Evolutionary conservation across 2,329 filamentous ascomycete genomes (phyloP), one percentile per base, ranked within the genome.

Genomic region (Colletotrichum acutatum): DNA sequence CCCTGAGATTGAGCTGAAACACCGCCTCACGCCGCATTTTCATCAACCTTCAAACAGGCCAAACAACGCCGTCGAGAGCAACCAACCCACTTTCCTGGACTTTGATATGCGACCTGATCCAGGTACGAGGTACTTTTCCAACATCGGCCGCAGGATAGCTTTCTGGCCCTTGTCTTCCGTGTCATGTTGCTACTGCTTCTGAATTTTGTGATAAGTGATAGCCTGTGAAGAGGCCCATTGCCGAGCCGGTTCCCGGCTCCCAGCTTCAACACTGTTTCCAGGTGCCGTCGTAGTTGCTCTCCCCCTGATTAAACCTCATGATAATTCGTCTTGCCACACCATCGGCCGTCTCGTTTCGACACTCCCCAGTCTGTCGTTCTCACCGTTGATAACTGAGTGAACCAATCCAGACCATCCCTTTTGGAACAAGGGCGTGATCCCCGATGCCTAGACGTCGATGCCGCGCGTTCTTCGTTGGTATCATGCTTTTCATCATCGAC

Each of bases 1-100:
- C 24, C 52, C 62, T 65, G 62, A 65, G 32, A 19, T 65, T 7
- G 71, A 76, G 76, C 76, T 84, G 83, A 84, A 84, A 84, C 83
- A 77, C 74, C 77, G 76, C 76, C 77, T 76, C 77, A 76, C 76
- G 76, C 79, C 77, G 77, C 76, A 75, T 19, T 67, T 72, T 72
- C 37, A 71, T 59, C 66, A 76, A 76, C 74, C 75, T 42, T 78
- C 75, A 81, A 80, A 82, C 80, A 69, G 71, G 74, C 61, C 76
- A 78, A 52, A 72, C 30, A 37, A 32, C 58, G 65, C 65, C 42
- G 37, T 37, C 11, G 54, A 28, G 22, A 32, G 26, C 12, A 19
- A 28, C 8, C 16, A 26, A 37, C 22, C 68, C 62, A 66, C 56
- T 56, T 59, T 26, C n/a, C 28, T 30, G 32, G 24, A 56, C n/a